phyloP scores from a whole-genome alignment of 2,329 filamentous ascomycete genomes.

The Kalaharituber pfeilii region DNA sequence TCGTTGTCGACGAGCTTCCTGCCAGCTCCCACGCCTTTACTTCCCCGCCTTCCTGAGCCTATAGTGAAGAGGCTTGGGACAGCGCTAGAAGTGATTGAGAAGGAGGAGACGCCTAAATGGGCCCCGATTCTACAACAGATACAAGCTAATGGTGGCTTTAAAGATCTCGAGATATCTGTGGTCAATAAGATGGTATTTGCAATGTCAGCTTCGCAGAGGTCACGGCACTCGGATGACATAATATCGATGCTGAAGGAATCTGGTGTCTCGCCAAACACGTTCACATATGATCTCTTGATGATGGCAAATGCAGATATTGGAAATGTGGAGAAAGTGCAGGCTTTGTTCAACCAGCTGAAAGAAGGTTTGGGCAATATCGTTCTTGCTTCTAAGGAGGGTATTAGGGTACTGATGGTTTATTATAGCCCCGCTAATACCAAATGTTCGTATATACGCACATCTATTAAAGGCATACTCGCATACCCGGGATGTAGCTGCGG shows the following conservation, averaged over 20 bases:
- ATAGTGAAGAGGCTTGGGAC: slow-evolving; percentile 9
- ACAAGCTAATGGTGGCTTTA: slow-evolving; percentile 13
- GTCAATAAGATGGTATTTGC: slow-evolving; percentile 11
- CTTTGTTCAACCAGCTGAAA: slow-evolving; percentile 12
- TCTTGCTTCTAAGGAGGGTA: background rate
- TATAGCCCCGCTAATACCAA: slow-evolving; percentile 12
- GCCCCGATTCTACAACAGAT: slow-evolving; percentile 6
- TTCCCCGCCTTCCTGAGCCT: slow-evolving; percentile 7
- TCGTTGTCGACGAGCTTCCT: slow-evolving; percentile 8
- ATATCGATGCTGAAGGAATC: slow-evolving; percentile 14
- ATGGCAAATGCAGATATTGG: slow-evolving; percentile 9
- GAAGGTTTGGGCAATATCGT: slow-evolving; percentile 7
- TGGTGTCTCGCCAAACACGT: slow-evolving; percentile 6
- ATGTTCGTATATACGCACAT: slow-evolving; percentile 16
- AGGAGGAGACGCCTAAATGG: slow-evolving; percentile 6
- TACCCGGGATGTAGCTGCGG: slow-evolving; percentile 10
- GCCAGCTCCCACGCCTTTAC: slow-evolving; percentile 6
- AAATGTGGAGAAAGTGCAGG: slow-evolving; percentile 9
- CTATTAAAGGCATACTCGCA: slow-evolving; percentile 16
- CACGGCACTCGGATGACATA: slow-evolving; percentile 4
- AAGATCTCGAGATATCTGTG: slow-evolving; percentile 7
- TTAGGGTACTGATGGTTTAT: background rate
- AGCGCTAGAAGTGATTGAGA: slow-evolving; percentile 2
- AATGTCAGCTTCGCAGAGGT: slow-evolving; percentile 9
- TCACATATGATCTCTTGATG: slow-evolving; percentile 17